Conservation (phyloP, 2,329 filamentous ascomycete species). For the Penicillium hesseltinei region DNA sequence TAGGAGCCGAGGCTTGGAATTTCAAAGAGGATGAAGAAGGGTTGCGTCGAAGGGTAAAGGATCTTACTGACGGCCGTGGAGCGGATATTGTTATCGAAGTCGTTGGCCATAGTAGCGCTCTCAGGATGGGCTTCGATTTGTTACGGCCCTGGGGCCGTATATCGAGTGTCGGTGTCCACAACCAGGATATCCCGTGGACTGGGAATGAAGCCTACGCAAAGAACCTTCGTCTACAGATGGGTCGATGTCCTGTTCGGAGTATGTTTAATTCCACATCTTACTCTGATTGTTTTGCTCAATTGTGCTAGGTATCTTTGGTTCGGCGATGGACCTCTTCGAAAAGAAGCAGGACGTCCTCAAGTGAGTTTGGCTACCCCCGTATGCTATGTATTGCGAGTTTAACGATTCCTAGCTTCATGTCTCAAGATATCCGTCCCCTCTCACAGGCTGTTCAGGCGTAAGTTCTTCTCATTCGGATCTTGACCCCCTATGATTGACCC, state of each 20-base stretch:
- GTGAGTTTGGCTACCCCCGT: conserved; percentile 45
- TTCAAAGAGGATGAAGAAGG: conserved; percentile 64
- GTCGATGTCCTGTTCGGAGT: conserved; percentile 64
- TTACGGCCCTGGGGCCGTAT: conserved; percentile 69
- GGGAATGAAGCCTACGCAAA: conserved; percentile 64
- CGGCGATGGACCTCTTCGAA: conserved; percentile 61
- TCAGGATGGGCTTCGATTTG: conserved; percentile 69
- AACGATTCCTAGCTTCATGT: conserved; percentile 62
- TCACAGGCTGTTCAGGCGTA: conserved; percentile 58
- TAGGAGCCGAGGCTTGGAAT: conserved; percentile 80
- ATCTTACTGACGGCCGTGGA: conserved; percentile 72
- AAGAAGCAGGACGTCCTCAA: conserved; percentile 63
- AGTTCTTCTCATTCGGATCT: conserved; percentile 4
- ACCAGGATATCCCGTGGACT: conserved; percentile 65
- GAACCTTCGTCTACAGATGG: conserved; percentile 71
- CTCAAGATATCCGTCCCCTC: conserved; percentile 68
- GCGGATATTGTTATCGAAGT: conserved; percentile 81
- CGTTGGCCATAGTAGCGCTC: conserved; percentile 65
- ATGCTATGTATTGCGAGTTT: conserved; percentile 4
- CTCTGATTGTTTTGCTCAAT: neutral
- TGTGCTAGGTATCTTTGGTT: conserved; percentile 53
- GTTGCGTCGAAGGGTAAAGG: conserved; percentile 58
- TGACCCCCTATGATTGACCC: neutral
- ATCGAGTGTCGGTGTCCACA: conserved; percentile 72
- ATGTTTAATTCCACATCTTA: neutral